Percentiles rank a stretch among this genome's conserved stretches.
Conservation (phyloP, 2,329 filamentous ascomycete genomes). For the Cephalotrichum gorgonifer region DNA sequence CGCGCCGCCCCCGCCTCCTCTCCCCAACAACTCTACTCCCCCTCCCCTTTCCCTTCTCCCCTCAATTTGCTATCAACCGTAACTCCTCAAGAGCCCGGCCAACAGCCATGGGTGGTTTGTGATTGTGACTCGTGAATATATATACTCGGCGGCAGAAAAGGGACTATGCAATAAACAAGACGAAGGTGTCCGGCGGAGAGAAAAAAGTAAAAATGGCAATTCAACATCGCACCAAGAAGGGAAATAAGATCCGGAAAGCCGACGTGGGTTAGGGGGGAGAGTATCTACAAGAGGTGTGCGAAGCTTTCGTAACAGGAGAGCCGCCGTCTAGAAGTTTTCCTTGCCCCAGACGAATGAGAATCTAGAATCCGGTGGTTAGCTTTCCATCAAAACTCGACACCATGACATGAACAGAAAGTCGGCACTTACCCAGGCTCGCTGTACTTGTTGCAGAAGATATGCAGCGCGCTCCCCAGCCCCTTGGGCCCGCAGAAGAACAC, state of each 20-base stretch:
- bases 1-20: no score
- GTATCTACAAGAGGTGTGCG: background rate
- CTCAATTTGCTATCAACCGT: no score
- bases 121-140: no score
- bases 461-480: conserved; percentile 62
- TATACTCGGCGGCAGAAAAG: background rate
- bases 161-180: background rate
- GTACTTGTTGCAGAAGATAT: conserved; percentile 83
- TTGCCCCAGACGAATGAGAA: conserved; percentile 61
- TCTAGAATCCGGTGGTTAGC: conserved; percentile 20
- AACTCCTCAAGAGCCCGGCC: background rate
- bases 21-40: no score
- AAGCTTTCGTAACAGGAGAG: background rate
- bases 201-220: background rate
- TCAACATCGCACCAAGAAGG: background rate
- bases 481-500: conserved; percentile 85
- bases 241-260: background rate
- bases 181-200: background rate
- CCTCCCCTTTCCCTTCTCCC: no score
- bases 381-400: conserved; percentile 7
- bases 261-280: no score
- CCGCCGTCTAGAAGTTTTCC: conserved; percentile 50
- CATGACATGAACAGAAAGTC: background rate
- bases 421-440: conserved; percentile 63
- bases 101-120: background rate